phyloP scores from a whole-genome alignment of 2,329 filamentous ascomycete species.

The Triangularia setosa region DNA sequence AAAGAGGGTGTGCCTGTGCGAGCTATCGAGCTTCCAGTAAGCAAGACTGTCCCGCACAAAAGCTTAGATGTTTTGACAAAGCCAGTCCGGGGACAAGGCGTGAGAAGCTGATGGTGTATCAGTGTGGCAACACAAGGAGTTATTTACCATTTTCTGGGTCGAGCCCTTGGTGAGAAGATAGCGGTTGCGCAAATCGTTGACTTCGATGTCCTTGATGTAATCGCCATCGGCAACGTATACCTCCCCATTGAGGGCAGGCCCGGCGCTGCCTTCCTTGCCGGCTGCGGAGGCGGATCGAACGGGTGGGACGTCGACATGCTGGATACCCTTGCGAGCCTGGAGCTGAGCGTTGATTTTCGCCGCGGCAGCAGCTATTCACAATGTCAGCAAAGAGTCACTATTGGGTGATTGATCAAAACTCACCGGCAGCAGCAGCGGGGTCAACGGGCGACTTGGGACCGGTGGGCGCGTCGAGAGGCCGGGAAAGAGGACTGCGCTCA shows the following conservation, averaged over 20 bases:
- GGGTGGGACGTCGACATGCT: constrained; percentile 84
- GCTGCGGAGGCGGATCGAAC: constrained; percentile 53
- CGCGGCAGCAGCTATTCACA: constrained; percentile 69
- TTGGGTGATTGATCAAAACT: constrained; percentile 21
- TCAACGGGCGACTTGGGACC: constrained; percentile 45
- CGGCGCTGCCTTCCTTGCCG: constrained; percentile 34
- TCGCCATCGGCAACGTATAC: constrained; percentile 96
- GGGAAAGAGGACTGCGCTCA: constrained; percentile 72
- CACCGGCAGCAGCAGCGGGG: constrained; percentile 75
- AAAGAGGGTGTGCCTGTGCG: constrained; percentile 60
- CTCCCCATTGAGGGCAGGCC: constrained; percentile 67
- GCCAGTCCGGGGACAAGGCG: constrained; percentile 32
- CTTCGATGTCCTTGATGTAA: constrained; percentile 98
- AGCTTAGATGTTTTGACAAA: constrained; percentile 22
- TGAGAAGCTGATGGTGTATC: constrained; percentile 51
- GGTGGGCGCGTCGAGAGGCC: constrained; percentile 39
- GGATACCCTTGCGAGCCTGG: constrained; percentile 81
- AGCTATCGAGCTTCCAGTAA: constrained; percentile 68
- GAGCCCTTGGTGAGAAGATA: constrained; percentile 96
- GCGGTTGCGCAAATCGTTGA: constrained; percentile 95
- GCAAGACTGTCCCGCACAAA: constrained; percentile 60
- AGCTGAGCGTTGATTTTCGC: constrained; percentile 82
- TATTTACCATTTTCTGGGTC: constrained; percentile 99
- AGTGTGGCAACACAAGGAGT: constrained; percentile 61
- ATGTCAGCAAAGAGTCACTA: constrained; percentile 26